Percentiles rank a stretch among this genome's conserved stretches.
phyloP scores from a whole-genome alignment of 352 stramenopile species.

The Pythium dissimile region DNA sequence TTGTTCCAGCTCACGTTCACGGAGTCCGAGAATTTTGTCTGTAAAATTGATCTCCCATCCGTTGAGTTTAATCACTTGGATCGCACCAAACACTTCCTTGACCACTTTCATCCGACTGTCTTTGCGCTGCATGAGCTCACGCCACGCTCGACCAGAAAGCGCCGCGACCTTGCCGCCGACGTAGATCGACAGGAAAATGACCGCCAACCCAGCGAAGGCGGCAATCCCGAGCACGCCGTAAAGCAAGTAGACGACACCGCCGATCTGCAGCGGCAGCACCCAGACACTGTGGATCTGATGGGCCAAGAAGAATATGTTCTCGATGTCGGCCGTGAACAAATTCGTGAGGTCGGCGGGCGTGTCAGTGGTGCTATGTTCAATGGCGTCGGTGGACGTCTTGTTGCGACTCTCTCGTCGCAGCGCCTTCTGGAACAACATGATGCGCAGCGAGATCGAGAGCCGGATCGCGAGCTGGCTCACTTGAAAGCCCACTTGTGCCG shows the following conservation, averaged over 20 bases:
- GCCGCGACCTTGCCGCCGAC: slow-evolving; percentile 8
- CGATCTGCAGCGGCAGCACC: slow-evolving; percentile 27
- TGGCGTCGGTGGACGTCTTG: too few species aligned
- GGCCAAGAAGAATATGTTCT: slow-evolving; percentile 39
- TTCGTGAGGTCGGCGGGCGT: slow-evolving; percentile 84
- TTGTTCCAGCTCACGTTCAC: slow-evolving; percentile 59
- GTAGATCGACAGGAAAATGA: slow-evolving; percentile 16
- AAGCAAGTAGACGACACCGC: slow-evolving; percentile 19
- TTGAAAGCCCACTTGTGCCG: slow-evolving; percentile 23
- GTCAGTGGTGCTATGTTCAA: not conserved
- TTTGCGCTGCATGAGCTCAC: slow-evolving; percentile 22
- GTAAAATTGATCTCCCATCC: slow-evolving; percentile 86
- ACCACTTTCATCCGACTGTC: slow-evolving; percentile 32
- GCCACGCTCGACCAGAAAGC: slow-evolving; percentile 1
- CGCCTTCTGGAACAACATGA: slow-evolving; percentile 40
- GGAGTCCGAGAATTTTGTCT: slow-evolving; percentile 81
- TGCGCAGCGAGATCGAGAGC: slow-evolving; percentile 33
- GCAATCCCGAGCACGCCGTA: slow-evolving; percentile 16
- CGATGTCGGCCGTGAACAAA: slow-evolving; percentile 90
- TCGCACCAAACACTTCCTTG: slow-evolving; percentile 40
- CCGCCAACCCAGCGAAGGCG: slow-evolving; percentile 20
- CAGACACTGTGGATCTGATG: slow-evolving; percentile 30
- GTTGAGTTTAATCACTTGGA: slow-evolving; percentile 90
- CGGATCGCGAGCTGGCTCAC: slow-evolving; percentile 29
- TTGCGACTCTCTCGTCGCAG: slow-evolving; percentile 23